Conservation (phyloP, 2,329 filamentous ascomycete species). For the Coniochaeta sp. region DNA sequence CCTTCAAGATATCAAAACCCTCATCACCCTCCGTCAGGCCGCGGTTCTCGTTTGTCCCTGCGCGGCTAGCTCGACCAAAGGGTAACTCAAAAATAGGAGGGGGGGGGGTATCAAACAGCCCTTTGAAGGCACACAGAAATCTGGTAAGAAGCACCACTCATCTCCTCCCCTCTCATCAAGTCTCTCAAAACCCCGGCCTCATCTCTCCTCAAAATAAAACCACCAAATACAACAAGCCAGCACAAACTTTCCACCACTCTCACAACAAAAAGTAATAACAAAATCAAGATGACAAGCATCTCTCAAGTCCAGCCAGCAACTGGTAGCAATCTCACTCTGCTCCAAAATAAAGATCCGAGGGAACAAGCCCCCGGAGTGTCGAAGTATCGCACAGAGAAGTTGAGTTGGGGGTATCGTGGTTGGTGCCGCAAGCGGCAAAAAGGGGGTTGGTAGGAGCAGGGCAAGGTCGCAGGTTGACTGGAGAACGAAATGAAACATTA, state of each 20-base stretch:
- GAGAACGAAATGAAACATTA: constrained; percentile 4
- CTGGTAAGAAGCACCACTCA: neutral
- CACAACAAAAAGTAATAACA: neutral
- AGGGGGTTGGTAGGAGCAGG: neutral
- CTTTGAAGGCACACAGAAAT: neutral
- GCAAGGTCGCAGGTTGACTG: neutral
- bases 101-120: neutral
- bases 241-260: neutral
- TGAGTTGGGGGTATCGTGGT: constrained; percentile 4
- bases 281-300: neutral
- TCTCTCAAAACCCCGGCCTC: neutral
- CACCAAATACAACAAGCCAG: neutral
- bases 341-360: neutral
- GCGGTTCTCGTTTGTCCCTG: neutral
- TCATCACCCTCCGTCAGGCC: neutral
- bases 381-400: constrained; percentile 5
- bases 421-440: constrained; percentile 3
- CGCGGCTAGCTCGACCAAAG: neutral
- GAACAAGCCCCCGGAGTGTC: constrained; percentile 3
- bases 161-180: neutral
- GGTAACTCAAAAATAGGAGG: neutral
- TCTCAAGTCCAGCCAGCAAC: neutral
- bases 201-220: constrained; percentile 1
- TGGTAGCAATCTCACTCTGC: neutral
- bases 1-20: neutral